These are phyloP conservation scores for Fereydounia khargensis DNA, from an alignment of 1,284 basidiomycete species.

Conservation along the genomic window DNA sequence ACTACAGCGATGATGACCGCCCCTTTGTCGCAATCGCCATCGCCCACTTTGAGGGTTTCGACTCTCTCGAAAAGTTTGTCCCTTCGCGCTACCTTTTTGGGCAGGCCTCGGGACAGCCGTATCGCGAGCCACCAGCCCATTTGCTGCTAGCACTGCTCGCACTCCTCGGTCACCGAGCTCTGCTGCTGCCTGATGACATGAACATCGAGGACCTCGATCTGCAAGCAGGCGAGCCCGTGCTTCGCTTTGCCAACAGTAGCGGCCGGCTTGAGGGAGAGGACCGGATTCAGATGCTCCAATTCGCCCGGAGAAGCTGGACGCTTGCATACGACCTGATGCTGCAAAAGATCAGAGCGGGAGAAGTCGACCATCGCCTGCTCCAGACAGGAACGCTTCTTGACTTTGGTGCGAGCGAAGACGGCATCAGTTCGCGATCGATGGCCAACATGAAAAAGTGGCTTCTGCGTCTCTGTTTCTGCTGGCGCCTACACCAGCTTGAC, in stretches of 20 bases:
- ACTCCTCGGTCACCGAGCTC: conserved; percentile 34
- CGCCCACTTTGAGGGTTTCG: conserved; percentile 40
- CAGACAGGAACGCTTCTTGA: conserved; percentile 34
- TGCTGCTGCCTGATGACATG: conserved; percentile 35
- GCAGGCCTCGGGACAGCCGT: conserved; percentile 9
- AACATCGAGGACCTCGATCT: conserved; percentile 39
- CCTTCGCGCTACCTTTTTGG: conserved; percentile 41
- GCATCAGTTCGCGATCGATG: conserved; percentile 22
- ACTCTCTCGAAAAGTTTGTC: conserved; percentile 39
- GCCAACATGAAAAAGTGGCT: conserved; percentile 33
- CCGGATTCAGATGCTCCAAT: conserved; percentile 32
- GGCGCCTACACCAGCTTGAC: conserved; percentile 38
- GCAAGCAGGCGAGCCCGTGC: conserved; percentile 22
- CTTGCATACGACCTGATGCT: conserved; percentile 37
- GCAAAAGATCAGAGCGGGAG: conserved; percentile 31
- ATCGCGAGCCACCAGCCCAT: conserved; percentile 27
- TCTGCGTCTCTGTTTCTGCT: conserved; percentile 28
- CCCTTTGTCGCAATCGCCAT: conserved; percentile 40
- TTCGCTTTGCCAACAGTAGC: conserved; percentile 32
- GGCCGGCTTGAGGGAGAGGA: conserved; percentile 31
- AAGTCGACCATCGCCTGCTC: conserved; percentile 35
- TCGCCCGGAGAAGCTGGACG: conserved; percentile 42
- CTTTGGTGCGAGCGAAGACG: conserved; percentile 41
- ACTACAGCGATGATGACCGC: conserved; percentile 34
- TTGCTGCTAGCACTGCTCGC: conserved; percentile 39